A percentile compares a stretch with the other conserved stretches of the same genome.
Evolutionary conservation across 2,329 filamentous ascomycete species (phyloP).

Genomic region (Colletotrichum sp.): DNA sequence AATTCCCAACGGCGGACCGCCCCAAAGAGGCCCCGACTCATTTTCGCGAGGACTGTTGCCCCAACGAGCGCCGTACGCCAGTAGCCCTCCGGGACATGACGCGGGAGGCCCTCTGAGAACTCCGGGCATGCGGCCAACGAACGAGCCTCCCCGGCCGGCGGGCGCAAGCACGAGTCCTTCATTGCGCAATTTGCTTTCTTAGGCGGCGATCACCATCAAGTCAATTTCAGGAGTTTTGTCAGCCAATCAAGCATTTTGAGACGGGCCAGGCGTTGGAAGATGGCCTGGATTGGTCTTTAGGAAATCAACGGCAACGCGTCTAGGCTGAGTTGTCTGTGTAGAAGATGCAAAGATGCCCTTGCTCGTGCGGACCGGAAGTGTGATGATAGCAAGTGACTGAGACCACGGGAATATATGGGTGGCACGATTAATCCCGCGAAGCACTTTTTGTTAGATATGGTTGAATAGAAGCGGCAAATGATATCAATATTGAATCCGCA

Average conservation of each 20-base stretch:
- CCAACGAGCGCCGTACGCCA: slow-evolving; percentile 44
- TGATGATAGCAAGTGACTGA: neutral
- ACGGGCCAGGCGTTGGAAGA: neutral
- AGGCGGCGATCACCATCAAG: slow-evolving; percentile 1
- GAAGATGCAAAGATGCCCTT: neutral
- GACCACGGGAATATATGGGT: neutral
- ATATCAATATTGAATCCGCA: neutral
- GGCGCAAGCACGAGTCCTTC: slow-evolving; percentile 82
- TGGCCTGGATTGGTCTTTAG: neutral
- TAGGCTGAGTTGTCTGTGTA: neutral
- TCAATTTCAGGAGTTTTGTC: neutral
- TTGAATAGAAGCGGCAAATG: slow-evolving; percentile 18
- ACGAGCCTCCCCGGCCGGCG: slow-evolving; percentile 32
- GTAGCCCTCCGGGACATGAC: slow-evolving; percentile 45
- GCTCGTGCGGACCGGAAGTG: neutral
- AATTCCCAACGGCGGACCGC: slow-evolving; percentile 44
- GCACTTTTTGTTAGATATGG: slow-evolving; percentile 1
- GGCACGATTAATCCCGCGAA: neutral
- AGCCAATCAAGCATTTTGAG: neutral
- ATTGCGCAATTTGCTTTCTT: slow-evolving; percentile 75
- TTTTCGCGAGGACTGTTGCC: slow-evolving; percentile 49
- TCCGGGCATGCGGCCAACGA: slow-evolving; percentile 23
- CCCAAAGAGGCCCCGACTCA: slow-evolving; percentile 48
- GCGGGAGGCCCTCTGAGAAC: slow-evolving; percentile 27
- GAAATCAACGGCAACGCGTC: neutral